Conservation (phyloP, 2,329 filamentous ascomycete species). For the Trichophyton rubrum region DNA sequence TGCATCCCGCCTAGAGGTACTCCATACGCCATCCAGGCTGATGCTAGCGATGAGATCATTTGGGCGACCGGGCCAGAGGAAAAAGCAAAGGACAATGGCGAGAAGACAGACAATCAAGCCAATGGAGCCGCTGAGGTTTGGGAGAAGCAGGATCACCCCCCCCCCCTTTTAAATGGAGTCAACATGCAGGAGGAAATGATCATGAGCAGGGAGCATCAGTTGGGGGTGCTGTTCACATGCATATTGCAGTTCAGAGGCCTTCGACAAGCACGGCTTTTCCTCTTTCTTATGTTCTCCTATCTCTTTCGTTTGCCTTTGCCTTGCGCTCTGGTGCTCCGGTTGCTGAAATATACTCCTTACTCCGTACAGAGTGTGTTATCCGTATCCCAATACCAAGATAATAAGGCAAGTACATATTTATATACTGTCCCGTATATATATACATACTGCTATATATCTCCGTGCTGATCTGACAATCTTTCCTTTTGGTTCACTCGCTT, state of each 20-base stretch:
- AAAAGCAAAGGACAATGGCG: conserved; percentile 4
- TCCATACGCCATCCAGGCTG: neutral
- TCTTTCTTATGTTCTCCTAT: neutral
- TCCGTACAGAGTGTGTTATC: neutral
- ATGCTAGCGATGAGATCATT: conserved; percentile 3
- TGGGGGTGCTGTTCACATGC: neutral
- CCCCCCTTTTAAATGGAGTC: neutral
- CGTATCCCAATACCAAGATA: neutral
- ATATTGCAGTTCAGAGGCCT: neutral
- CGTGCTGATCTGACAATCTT: conserved; percentile 3
- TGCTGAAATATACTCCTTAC: neutral
- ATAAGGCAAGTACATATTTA: neutral
- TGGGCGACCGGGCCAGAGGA: neutral
- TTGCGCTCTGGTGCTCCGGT: no score
- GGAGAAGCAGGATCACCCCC: conserved; percentile 2
- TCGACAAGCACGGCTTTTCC: neutral
- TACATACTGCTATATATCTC: neutral
- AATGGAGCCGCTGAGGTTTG: neutral
- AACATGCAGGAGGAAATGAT: neutral
- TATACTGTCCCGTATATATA: neutral
- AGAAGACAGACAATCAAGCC: neutral
- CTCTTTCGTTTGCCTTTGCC: neutral
- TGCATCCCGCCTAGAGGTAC: neutral
- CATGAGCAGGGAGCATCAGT: neutral
- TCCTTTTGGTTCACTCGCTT: neutral